phyloP scores from a whole-genome alignment of 257 asterid genomes.

The Penstemon eatonii region DNA sequence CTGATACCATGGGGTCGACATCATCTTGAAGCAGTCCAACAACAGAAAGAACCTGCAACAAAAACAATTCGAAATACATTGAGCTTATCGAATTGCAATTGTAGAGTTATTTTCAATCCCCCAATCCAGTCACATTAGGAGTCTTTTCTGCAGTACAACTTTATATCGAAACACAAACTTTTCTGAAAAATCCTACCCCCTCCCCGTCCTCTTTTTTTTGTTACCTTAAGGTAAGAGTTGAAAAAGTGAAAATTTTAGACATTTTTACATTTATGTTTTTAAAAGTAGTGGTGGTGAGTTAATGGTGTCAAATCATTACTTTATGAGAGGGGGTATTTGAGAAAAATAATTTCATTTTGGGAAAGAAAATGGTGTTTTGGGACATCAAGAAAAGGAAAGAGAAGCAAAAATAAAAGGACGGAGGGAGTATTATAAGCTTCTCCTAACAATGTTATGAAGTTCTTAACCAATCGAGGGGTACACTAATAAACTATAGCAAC shows the following conservation, averaged over 20 bases:
- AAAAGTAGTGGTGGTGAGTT: too few relatives aligned
- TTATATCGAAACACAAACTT: neutral
- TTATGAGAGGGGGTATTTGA: too few relatives aligned
- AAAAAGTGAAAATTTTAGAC: too few relatives aligned
- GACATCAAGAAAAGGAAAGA: too few relatives aligned
- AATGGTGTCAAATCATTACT: too few relatives aligned
- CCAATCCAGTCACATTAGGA: neutral
- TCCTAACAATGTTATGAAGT: neutral
- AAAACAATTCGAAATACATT: neutral
- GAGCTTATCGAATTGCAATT: neutral
- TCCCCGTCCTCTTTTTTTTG: neutral
- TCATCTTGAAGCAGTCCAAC: conserved; percentile 96
- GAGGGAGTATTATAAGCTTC: neutral
- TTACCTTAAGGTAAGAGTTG: too few relatives aligned
- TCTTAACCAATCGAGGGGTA: too few relatives aligned
- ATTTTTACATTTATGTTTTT: too few relatives aligned
- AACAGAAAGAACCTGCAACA: conserved; percentile 84
- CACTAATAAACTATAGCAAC: too few relatives aligned
- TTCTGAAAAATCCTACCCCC: neutral
- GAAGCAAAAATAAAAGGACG: neutral
- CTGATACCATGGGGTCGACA: conserved; percentile 95
- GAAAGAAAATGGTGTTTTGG: too few relatives aligned
- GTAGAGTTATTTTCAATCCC: conserved; percentile 1
- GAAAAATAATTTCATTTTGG: too few relatives aligned
- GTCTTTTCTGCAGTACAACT: conserved; percentile 6